A percentile compares a stretch with the other conserved stretches of the same genome.
phyloP scores from a whole-genome alignment of 805 yeast genomes.

The Saturnispora quitensis region DNA sequence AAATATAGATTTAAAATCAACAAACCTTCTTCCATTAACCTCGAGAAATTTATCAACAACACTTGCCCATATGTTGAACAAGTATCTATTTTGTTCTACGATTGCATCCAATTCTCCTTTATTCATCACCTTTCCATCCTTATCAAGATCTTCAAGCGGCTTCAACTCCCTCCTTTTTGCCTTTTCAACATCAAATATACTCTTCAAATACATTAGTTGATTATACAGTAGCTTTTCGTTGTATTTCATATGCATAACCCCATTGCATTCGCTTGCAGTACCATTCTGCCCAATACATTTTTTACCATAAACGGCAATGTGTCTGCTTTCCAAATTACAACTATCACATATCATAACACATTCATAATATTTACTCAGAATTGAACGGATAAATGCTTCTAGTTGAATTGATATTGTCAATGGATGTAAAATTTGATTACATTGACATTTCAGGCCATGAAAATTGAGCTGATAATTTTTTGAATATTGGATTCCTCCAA shows the following conservation, averaged over 20 bases:
- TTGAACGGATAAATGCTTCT: slow-evolving; percentile 60
- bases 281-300: slow-evolving; percentile 67
- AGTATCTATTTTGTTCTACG: slow-evolving; percentile 67
- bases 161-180: slow-evolving; percentile 50
- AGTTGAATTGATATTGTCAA: slow-evolving; percentile 60
- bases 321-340: slow-evolving; percentile 74
- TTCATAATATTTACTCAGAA: slow-evolving; percentile 71
- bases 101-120: slow-evolving; percentile 59
- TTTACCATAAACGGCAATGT: slow-evolving; percentile 81
- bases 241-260: slow-evolving; percentile 70
- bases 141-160: slow-evolving; percentile 33
- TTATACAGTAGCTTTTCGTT: slow-evolving; percentile 75
- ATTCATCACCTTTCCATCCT: slow-evolving; percentile 21
- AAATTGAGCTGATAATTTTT: slow-evolving; percentile 50
- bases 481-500: slow-evolving; percentile 68
- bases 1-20: slow-evolving; percentile 76
- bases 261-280: slow-evolving; percentile 58
- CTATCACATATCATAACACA: slow-evolving; percentile 86
- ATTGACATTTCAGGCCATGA: slow-evolving; percentile 66
- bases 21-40: slow-evolving; percentile 84
- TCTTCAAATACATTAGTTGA: slow-evolving; percentile 70
- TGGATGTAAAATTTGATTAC: slow-evolving; percentile 43
- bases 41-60: slow-evolving; percentile 65
- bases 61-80: slow-evolving; percentile 43
- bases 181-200: slow-evolving; percentile 74